A percentile compares a stretch with the other conserved stretches of the same genome.
Evolutionary conservation across 192 early-diverging fungal species (phyloP).

Genomic region (Umbelopsis vinacea): DNA sequence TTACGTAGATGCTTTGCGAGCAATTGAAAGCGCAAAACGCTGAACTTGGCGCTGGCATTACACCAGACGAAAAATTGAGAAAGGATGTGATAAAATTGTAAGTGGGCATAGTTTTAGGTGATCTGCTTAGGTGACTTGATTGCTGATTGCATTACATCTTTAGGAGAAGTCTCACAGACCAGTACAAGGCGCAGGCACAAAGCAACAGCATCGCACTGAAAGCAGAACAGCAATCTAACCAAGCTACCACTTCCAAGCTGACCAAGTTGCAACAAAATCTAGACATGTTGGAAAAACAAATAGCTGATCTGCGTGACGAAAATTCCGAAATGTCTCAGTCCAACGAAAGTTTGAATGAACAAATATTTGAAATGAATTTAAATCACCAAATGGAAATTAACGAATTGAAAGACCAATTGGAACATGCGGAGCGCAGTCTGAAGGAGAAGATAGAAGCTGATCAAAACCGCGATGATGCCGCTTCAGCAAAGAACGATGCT

Average conservation of each 20-base stretch:
- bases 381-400: conserved; percentile 16
- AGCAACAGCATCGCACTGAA: neutral
- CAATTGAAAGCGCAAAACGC: conserved; percentile 11
- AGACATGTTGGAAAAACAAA: neutral
- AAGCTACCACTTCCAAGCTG: neutral
- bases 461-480: neutral
- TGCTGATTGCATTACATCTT: neutral
- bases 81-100: conserved; percentile 8
- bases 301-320: neutral
- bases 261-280: neutral
- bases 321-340: neutral
- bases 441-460: neutral
- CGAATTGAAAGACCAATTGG: neutral
- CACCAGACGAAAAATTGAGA: conserved; percentile 13
- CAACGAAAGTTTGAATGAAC: conserved; percentile 1
- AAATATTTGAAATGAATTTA: neutral
- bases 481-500: neutral
- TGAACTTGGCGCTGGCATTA: neutral
- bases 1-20: neutral
- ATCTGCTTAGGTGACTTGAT: neutral
- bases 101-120: neutral
- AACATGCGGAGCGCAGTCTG: neutral
- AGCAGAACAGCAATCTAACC: neutral
- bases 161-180: conserved; percentile 1
- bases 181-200: neutral